Base-by-base conservation (phyloP, 176 grass and related monocot species). In the Paspalum notatum region DNA sequence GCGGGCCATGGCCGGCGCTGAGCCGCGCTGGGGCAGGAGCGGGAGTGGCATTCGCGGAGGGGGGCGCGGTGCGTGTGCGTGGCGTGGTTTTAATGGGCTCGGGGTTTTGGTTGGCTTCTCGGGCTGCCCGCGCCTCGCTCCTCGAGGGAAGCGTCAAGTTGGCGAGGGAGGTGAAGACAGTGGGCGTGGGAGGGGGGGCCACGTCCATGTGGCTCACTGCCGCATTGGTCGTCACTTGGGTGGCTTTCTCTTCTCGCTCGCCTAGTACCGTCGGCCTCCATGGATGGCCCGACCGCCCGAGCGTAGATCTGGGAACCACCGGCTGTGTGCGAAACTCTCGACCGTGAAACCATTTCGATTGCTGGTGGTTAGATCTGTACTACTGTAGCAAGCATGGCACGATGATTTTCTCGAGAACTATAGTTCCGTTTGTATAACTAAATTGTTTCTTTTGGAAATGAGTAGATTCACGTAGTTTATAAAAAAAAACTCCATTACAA, bases 161-260 rank as follows among this genome's bases (percentile, higher is more conserved):
- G 47, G 49, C 69, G 48, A 72, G n/a, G 25, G 16, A 5, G 56
- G 75, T 18, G 65, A 49, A 16, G 66, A 69, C 43, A 8, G 43
- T 25, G 3, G 10, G 27, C n/a, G n/a, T n/a, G n/a, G n/a, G n/a
- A n/a, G 4, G 0, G 56, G 62, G 73, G 63, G 9, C 53, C 53
- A 70, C 65, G 54, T 69, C 85, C 85, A 87, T 76, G 85, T 87
- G 85, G 71, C 51, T 60, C 71, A 21, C 85, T 68, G 85, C 71
- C 24, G 38, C 71, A 68, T 56, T 57, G 40, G 59, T 71, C 62
- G 8, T 40, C 67, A 63, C 56, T 40, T 56, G n/a, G n/a, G n/a
- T n/a, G n/a, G 47, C 50, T 52, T 12, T 14, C 25, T 15, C 59
- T 32, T 61, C 64, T 21, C 51, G 12, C 44, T 64, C 42, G 21